Evolutionary conservation across 2,329 filamentous ascomycete genomes (phyloP), one percentile per base, ranked within the genome.

Genomic region (Curvularia verruculosa): DNA sequence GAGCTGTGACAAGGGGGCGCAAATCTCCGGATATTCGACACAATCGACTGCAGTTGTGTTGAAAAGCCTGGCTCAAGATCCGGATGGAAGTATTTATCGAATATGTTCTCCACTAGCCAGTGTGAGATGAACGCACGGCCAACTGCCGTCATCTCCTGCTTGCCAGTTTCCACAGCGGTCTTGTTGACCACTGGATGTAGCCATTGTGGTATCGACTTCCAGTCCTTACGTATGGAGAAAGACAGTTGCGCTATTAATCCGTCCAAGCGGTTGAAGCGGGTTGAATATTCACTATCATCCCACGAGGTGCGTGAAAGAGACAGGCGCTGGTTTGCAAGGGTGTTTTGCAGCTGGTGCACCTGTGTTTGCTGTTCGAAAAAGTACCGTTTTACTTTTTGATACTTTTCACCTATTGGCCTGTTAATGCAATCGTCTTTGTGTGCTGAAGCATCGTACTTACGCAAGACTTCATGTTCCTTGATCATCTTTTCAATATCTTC

Each of bases 91-190:
- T 90, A 93, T 52, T 89, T 88, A 74, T 96, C 88, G 74, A 98
- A 96, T 41, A 98, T 85, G 71, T 96, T 91, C 45, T 96, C 91
- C 23, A 94, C 88, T 5, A 99, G 80, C 92, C 94, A 99, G 58
- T 88, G 86, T 26, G 90, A 90, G 66, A 99, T 92, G 63, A 93
- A 87, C 12, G 94, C 92, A 52, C 94, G 87, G 15, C 95, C 95
- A 23, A 96, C 89, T 5, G 93, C 93, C 6, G 92, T 98, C 95
- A 99, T 99, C 77, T 99, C 95, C 75, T 97, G 93, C 72, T 93
- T 96, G 59, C 93, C 95, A 9, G 89, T 92, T 68, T 88, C 86
- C 52, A 96, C 83, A 0, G 92, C 94, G 68, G 96, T 93, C 50
- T 89, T 83, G 75, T 94, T 97, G 63, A 96, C 90, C 52, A 87